Evolutionary conservation across 768 basidiomycete species (phyloP), one percentile per base, ranked within the genome.

Genomic region (Lepiota subincarnata): DNA sequence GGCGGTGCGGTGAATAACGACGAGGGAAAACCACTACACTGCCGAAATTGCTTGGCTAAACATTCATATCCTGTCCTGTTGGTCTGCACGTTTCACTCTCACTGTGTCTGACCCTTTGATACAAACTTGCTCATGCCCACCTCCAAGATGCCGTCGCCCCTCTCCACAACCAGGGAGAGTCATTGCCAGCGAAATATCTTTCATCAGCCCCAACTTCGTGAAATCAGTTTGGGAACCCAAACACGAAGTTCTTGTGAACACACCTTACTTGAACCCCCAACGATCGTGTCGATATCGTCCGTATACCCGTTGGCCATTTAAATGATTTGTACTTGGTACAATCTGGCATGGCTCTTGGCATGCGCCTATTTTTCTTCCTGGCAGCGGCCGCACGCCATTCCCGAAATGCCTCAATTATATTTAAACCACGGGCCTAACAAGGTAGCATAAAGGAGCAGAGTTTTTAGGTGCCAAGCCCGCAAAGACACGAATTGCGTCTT

Each of bases 161-260:
- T 18, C 16, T 34, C 13, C 35, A 34, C 8, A 20, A 18, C 20
- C 50, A 31, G 1, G 22, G 28, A 12, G 24, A 18, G 20, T 40
- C 37, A 24, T 19, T 14, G 14, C 36, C 24, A 6, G 44, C 52
- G 26, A 11, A 24, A 3, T 31, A 53, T 19, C 35, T 53, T n/a
- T 53, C 52, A n/a, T 20, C 37, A 45, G 38, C 5, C 44, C n/a
- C 52, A 53, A 38, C 52, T 53, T 19, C 36, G 6, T 8, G 44
- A 53, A 45, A 24, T 26, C 11, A 14, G 38, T 7, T 10, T 53
- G 6, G 19, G n/a, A 26, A n/a, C n/a, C n/a, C 36, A 6, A 22
- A 31, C 12, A 31, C 16, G 26, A 19, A 24, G n/a, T 18, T 19
- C 14, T 46, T 53, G n/a, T n/a, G 6, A 19, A 38, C 13, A 19